These are phyloP conservation scores for Cladorrhinum sp. DNA, from an alignment of 2,329 filamentous ascomycete species.

Conservation along the genomic window DNA sequence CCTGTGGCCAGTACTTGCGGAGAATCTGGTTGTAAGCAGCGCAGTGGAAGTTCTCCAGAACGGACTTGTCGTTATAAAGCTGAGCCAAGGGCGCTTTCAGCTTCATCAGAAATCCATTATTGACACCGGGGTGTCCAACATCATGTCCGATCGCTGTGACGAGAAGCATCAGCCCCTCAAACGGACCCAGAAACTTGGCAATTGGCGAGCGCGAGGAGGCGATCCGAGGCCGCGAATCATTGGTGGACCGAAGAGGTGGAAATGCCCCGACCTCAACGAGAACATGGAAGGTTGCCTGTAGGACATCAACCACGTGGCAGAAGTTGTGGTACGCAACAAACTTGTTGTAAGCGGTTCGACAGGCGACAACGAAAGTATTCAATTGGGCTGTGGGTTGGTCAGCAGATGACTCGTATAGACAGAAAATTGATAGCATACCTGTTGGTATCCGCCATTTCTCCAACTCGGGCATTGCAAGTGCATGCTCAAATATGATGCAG, in stretches of 20 bases:
- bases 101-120: conserved; percentile 92
- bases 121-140: conserved; percentile 95
- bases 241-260: conserved; percentile 58
- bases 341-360: conserved; percentile 89
- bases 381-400: conserved; percentile 64
- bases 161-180: conserved; percentile 84
- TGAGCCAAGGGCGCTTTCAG: conserved; percentile 91
- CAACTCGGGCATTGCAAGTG: conserved; percentile 75
- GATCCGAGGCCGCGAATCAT: conserved; percentile 14
- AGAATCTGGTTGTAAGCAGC: conserved; percentile 96
- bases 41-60: conserved; percentile 95
- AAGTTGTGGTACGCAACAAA: conserved; percentile 99
- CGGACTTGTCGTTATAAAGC: conserved; percentile 94
- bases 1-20: conserved; percentile 83
- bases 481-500: conserved; percentile 87
- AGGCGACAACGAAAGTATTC: conserved; percentile 80
- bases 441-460: conserved; percentile 75
- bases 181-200: conserved; percentile 73
- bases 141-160: conserved; percentile 98
- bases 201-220: conserved; percentile 54
- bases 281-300: conserved; percentile 91
- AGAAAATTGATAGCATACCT: conserved; percentile 46
- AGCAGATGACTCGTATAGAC: conserved; percentile 30
- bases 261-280: conserved; percentile 76
- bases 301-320: conserved; percentile 91